A percentile compares a stretch with the other conserved stretches of the same genome.
These are phyloP conservation scores for Dujonia santamariae DNA, from an alignment of 1,139 yeast species.

Conservation along the genomic window DNA sequence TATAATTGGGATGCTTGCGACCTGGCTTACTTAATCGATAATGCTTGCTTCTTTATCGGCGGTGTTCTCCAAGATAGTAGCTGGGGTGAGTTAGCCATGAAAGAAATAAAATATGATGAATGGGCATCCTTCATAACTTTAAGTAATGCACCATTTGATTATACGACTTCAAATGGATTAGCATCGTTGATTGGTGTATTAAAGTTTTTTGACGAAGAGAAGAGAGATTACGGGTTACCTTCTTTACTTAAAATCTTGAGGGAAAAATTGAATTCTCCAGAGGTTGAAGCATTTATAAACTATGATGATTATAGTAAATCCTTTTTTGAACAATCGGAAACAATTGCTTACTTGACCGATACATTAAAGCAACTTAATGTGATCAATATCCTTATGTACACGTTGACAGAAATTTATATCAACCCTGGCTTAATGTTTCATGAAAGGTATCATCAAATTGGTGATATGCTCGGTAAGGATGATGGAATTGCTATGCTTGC, in stretches of 20 bases:
- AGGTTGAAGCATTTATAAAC: conserved; percentile 18
- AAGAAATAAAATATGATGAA: conserved; percentile 36
- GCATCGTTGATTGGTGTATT: conserved; percentile 53
- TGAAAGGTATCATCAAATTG: conserved; percentile 45
- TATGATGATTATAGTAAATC: conserved; percentile 15
- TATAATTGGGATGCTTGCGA: conserved; percentile 53
- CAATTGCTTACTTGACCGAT: conserved; percentile 26
- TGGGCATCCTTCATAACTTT: conserved; percentile 45
- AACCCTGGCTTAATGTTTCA: conserved; percentile 49
- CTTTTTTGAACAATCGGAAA: conserved; percentile 26
- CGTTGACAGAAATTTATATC: conserved; percentile 53
- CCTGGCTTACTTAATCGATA: conserved; percentile 45
- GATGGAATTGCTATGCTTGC: conserved; percentile 22
- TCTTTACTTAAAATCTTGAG: conserved; percentile 16
- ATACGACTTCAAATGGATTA: conserved; percentile 52
- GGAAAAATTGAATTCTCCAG: conserved; percentile 12
- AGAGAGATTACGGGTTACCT: conserved; percentile 48
- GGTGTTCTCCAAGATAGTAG: conserved; percentile 46
- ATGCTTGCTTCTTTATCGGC: conserved; percentile 44
- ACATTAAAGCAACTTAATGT: conserved; percentile 33
- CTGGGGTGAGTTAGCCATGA: conserved; percentile 46
- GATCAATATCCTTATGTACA: conserved; percentile 38
- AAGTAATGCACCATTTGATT: conserved; percentile 60
- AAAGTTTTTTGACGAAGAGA: conserved; percentile 54
- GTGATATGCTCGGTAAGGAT: conserved; percentile 39